A percentile compares a stretch with the other conserved stretches of the same genome.
Evolutionary conservation across 2,329 filamentous ascomycete species (phyloP).

Genomic region (Neofusicoccum laricinum): DNA sequence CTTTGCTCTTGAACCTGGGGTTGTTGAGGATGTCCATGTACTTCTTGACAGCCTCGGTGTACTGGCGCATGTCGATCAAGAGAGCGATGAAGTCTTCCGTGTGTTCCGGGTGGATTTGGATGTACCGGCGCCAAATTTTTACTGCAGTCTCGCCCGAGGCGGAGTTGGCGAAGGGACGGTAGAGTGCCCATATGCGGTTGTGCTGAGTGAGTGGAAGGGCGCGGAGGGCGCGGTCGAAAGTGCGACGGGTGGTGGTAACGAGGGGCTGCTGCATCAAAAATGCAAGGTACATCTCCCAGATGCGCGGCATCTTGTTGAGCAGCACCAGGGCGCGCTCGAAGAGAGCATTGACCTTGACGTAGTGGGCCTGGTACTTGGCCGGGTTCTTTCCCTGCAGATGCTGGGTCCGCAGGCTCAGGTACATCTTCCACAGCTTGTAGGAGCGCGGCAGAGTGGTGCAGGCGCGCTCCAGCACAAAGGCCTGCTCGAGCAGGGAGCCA

Average conservation of each 20-base stretch:
- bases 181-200: constrained; percentile 90
- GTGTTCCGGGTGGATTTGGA: constrained; percentile 95
- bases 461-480: constrained; percentile 83
- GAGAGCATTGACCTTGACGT: constrained; percentile 87
- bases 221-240: constrained; percentile 88
- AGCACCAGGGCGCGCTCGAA: constrained; percentile 91
- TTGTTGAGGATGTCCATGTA: constrained; percentile 95
- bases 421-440: constrained; percentile 99
- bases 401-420: constrained; percentile 78
- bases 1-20: constrained; percentile 83
- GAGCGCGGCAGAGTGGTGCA: constrained; percentile 87
- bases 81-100: constrained; percentile 93
- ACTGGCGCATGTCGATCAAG: constrained; percentile 74
- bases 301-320: constrained; percentile 96
- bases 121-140: constrained; percentile 91
- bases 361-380: constrained; percentile 74
- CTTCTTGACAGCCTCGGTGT: constrained; percentile 84
- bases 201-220: constrained; percentile 93
- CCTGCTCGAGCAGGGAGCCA: constrained; percentile 81
- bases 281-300: constrained; percentile 96
- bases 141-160: constrained; percentile 87
- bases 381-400: constrained; percentile 82
- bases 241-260: constrained; percentile 78
- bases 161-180: constrained; percentile 85
- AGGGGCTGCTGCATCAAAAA: constrained; percentile 91